A percentile compares a stretch with the other conserved stretches of the same genome.
Evolutionary conservation across 75 land plant genomes (phyloP).

Genomic region (Chamaecyparis obtusa): DNA sequence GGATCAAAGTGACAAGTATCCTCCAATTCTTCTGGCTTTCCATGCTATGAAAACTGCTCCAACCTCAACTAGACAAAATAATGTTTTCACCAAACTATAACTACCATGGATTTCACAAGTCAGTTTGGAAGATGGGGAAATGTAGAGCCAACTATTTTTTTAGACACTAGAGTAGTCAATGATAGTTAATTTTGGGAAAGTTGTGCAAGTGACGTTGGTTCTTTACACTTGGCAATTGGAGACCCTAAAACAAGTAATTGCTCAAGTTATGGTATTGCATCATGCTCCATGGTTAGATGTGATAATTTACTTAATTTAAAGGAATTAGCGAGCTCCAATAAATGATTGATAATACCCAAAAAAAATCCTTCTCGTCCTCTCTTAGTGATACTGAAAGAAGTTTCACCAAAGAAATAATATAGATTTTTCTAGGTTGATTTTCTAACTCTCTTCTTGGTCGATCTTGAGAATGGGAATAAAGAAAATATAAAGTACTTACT

Average conservation of each 20-base stretch:
- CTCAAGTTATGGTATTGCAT: constrained; percentile 45
- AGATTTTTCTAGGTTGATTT: constrained; percentile 29
- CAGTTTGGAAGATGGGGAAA: constrained; percentile 34
- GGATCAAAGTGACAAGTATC: too few species aligned
- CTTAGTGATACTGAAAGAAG: constrained; percentile 29
- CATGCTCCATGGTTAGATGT: constrained; percentile 29
- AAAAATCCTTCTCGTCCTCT: constrained; percentile 51
- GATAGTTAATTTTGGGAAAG: constrained; percentile 46
- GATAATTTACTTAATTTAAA: constrained; percentile 56
- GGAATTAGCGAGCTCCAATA: constrained; percentile 48
- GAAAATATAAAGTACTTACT: constrained; percentile 30
- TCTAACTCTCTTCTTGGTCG: constrained; percentile 21
- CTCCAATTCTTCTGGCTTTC: too few species aligned
- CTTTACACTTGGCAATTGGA: constrained; percentile 28
- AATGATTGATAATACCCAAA: constrained; percentile 51
- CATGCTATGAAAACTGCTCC: constrained; percentile 12
- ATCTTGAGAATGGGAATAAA: constrained; percentile 41
- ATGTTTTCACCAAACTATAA: constrained; percentile 39
- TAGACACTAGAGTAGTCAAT: constrained; percentile 25
- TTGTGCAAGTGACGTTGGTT: constrained; percentile 55
- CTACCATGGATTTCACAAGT: constrained; percentile 58
- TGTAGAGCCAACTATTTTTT: constrained; percentile 42
- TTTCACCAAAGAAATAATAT: constrained; percentile 22
- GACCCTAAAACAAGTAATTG: constrained; percentile 44
- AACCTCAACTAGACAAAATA: constrained; percentile 68